Base-by-base conservation (phyloP, 2,329 filamentous ascomycete species). In the Paracoccidioides lutzii region DNA sequence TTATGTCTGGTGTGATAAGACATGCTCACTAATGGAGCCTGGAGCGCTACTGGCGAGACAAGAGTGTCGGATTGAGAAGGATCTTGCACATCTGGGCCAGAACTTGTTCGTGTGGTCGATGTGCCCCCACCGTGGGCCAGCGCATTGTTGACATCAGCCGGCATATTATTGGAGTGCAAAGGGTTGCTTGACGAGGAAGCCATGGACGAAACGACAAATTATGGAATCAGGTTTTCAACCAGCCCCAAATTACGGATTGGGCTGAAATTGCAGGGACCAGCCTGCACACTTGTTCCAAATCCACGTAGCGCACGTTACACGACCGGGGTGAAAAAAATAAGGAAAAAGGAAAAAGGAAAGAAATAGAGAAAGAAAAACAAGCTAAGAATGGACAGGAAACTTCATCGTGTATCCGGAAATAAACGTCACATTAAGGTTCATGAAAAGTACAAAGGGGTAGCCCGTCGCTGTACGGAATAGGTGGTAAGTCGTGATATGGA, bases 1-100 rank as follows among this genome's bases (percentile, higher is more conserved):
- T 55, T 65, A 46, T 55, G 28, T 44, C 54, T 55, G n/a, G 14
- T 8, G 43, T 55, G 42, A 54, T 49, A 41, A 30, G 54, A 43
- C 42, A 45, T 45, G 43, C 43, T 22, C 10, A 53, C 40, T n/a
- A 53, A 35, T 33, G 42, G 28, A 28, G 37, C 33, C 43, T 54
- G 53, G 8, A 32, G 42, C 15, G n/a, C n/a, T 40, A 32, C 28
- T 28, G 53, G 44, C 40, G 53, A 22, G 43, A 41, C 35, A 15
- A 48, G 33, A 42, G 30, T 30, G 22, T 45, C 42, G 30, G 51
- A 42, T 43, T n/a, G 38, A 41, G 41, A 30, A 14, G 52, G 15
- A 45, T 15, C 52, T 12, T 43, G 52, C 28, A 32, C 33, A 15
- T 28, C 22, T 5, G 53, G 32, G 4, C 32, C 22, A 48, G 42